Base-by-base conservation (phyloP, 1,284 basidiomycete genomes). In the Ustilago xerochloae region DNA sequence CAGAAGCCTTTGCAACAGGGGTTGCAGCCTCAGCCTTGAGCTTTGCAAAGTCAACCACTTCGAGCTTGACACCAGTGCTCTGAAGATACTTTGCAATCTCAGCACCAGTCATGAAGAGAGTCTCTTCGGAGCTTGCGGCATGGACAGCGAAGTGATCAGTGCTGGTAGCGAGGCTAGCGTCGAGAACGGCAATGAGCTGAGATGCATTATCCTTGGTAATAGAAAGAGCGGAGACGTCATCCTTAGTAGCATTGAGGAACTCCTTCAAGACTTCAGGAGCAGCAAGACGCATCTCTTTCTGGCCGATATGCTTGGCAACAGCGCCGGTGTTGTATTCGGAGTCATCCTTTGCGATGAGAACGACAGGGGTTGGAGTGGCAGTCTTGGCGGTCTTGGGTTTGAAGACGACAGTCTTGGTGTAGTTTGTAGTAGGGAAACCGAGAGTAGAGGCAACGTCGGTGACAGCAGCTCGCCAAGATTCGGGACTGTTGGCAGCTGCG, bases 201-300 rank as follows among this genome's bases (percentile, higher is more conserved):
- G 54, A 48, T 5, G 77, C 80, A 49, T 81, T 81, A 15, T 63
- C 63, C 32, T 63, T 62, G 24, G 74, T 80, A 55, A 82, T 71
- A 33, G 75, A 77, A 45, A 81, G 74, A 20, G 81, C 78, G 28
- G 79, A 82, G 15, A 82, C 85, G 65, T 93, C 92, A 85, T 95
- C 90, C 86, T 96, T 97, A 84, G 92, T 90, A 61, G 92, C 88
- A 3, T 87, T 85, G 83, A 97, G 92, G 86, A 95, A 93, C 80
- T 95, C 91, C 58, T 89, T 89, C 81, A 97, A 88, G 35, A 97
- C 88, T 82, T 97, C 94, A 81, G 93, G 91, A 33, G 90, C 89
- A n/a, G 93, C 94, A 56, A 96, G 86, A 43, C 94, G 88, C 79
- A 97, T 87, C 70, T 97, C 94, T 87, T 97, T 96, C 85, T 97